Conservation (phyloP, 2,329 filamentous ascomycete genomes). For the Neopestalotiopsis sp. region DNA sequence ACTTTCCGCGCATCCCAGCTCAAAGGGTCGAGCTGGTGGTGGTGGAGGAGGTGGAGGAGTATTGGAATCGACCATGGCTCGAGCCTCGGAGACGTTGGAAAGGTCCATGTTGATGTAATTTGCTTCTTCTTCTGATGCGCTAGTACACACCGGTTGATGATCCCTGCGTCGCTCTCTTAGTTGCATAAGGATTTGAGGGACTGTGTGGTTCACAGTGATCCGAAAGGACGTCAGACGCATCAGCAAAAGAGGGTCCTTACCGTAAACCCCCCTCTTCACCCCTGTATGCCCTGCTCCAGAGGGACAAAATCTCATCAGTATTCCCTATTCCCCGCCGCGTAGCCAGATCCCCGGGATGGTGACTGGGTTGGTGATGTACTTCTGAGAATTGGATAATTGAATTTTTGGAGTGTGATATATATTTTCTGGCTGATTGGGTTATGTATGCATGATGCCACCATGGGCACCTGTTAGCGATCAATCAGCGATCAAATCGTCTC, state of each 20-base stretch:
- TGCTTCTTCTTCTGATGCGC: neutral
- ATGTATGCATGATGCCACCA: neutral
- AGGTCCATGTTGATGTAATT: neutral
- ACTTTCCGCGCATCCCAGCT: neutral
- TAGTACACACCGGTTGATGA: neutral
- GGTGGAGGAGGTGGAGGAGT: neutral
- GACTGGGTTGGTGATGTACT: neutral
- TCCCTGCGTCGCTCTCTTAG: constrained; percentile 3
- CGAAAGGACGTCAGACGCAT: neutral
- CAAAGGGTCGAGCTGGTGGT: neutral
- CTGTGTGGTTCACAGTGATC: neutral
- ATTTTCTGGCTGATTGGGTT: neutral
- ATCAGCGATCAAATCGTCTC: no score
- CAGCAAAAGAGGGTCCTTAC: neutral
- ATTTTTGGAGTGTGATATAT: neutral
- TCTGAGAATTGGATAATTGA: neutral
- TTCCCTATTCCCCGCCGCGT: constrained; percentile 1
- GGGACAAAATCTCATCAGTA: neutral
- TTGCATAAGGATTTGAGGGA: neutral
- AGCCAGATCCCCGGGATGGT: neutral
- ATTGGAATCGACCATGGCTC: neutral
- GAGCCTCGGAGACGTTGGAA: neutral
- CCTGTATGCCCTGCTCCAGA: neutral
- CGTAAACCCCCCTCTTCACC: neutral
- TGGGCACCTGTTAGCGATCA: no score